phyloP scores from a whole-genome alignment of 192 early-diverging fungal species.

The Physocladia obscura region DNA sequence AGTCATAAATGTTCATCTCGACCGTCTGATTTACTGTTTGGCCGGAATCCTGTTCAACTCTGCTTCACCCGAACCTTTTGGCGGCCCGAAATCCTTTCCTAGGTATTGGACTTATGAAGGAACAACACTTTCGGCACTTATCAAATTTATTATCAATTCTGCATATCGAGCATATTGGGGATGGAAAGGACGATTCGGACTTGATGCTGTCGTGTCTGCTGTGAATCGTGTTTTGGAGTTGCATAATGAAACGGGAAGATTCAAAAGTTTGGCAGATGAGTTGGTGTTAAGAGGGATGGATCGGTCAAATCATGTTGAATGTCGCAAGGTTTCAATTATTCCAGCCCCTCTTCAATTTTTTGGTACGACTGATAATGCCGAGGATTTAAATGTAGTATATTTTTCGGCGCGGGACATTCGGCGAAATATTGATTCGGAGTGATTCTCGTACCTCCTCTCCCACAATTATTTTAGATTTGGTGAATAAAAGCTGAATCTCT shows the following conservation, averaged over 20 bases:
- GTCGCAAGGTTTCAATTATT: not conserved
- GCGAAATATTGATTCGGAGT: no score
- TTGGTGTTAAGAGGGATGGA: not conserved
- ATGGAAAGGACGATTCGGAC: not conserved
- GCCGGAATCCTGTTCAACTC: not conserved
- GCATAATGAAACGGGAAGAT: not conserved
- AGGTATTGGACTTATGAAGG: not conserved
- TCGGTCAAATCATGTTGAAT: not conserved
- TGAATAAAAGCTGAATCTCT: no score
- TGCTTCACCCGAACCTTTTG: not conserved
- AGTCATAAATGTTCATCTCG: no score
- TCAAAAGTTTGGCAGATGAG: not conserved
- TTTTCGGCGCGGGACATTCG: no score
- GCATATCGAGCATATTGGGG: not conserved
- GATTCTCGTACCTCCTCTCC: no score
- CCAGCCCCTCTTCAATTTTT: no score
- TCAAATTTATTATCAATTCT: not conserved
- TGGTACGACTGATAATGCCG: no score
- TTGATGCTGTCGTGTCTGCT: not conserved
- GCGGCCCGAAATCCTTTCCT: not conserved
- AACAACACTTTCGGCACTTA: not conserved
- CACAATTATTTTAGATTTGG: no score
- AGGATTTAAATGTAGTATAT: no score
- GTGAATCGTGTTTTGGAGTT: not conserved
- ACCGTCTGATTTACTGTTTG: not conserved